Percentiles rank a stretch among this genome's conserved stretches.
Conservation (phyloP, 768 basidiomycete genomes). For the Melanogaster broomeanus region DNA sequence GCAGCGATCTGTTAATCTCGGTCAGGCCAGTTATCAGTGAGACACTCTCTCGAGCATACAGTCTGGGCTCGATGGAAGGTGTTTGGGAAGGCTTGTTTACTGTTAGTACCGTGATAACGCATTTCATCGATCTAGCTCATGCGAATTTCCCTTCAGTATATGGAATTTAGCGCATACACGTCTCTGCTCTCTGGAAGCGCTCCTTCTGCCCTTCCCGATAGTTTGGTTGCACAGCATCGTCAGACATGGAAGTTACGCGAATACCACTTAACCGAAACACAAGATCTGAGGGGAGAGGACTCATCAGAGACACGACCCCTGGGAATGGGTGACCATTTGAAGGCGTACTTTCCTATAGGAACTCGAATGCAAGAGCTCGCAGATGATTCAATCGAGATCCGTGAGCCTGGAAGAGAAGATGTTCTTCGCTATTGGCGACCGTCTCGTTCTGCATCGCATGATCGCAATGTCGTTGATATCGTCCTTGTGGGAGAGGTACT, state of each 20-base stretch:
- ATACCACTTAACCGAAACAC: slow-evolving; percentile 55
- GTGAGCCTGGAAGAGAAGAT: slow-evolving; percentile 40
- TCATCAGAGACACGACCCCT: slow-evolving; percentile 42
- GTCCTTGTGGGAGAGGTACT: slow-evolving; percentile 74
- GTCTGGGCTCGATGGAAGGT: slow-evolving; percentile 71
- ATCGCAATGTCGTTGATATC: slow-evolving; percentile 50
- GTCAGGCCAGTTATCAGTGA: slow-evolving; percentile 31
- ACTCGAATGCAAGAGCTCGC: slow-evolving; percentile 49
- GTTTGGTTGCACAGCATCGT: slow-evolving; percentile 77
- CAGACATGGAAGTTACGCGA: slow-evolving; percentile 91
- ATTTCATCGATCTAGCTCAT: background rate
- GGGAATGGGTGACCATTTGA: slow-evolving; percentile 59
- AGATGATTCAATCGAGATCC: slow-evolving; percentile 49
- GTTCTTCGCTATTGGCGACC: slow-evolving; percentile 30
- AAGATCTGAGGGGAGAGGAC: slow-evolving; percentile 11
- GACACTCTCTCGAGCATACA: slow-evolving; percentile 49
- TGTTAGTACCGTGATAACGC: slow-evolving; percentile 42
- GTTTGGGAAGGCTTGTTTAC: slow-evolving; percentile 82
- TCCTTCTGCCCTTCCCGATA: slow-evolving; percentile 67
- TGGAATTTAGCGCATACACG: slow-evolving; percentile 84
- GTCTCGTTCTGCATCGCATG: slow-evolving; percentile 22
- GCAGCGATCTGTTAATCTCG: slow-evolving; percentile 52
- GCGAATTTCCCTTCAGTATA: slow-evolving; percentile 50
- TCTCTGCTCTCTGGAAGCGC: slow-evolving; percentile 69
- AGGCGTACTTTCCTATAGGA: slow-evolving; percentile 59